A percentile compares a stretch with the other conserved stretches of the same genome.
phyloP scores from a whole-genome alignment of 116 monocot genomes.

The Posidonia oceanica region DNA sequence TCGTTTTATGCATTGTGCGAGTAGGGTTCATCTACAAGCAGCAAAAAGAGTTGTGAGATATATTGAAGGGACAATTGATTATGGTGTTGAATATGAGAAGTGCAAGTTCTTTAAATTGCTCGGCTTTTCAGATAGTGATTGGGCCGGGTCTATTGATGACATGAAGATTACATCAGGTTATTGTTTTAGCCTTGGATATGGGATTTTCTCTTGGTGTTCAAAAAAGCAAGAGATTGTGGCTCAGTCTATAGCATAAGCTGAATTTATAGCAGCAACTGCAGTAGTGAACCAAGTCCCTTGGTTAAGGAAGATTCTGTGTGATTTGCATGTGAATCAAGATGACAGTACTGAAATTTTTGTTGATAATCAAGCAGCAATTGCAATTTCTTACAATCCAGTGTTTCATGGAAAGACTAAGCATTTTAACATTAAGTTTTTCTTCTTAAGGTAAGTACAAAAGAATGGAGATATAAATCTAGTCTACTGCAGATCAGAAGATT shows the following conservation, averaged over 20 bases:
- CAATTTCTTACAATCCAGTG: no score
- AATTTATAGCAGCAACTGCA: no score
- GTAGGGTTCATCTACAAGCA: not conserved
- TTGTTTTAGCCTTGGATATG: not conserved
- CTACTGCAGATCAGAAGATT: no score
- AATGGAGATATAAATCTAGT: no score
- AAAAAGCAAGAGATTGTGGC: conserved; percentile 7
- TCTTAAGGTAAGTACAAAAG: no score
- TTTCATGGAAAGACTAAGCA: no score
- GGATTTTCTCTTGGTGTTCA: not conserved
- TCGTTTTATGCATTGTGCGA: not conserved
- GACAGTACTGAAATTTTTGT: no score
- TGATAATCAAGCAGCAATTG: no score
- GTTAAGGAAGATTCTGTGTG: no score
- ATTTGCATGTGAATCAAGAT: no score
- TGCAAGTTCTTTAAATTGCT: not conserved
- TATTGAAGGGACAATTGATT: not conserved
- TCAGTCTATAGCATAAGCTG: not conserved
- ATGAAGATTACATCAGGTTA: conserved; percentile 1
- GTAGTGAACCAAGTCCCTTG: no score
- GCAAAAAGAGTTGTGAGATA: conserved; percentile 1
- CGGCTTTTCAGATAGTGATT: not conserved
- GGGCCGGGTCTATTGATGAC: not conserved
- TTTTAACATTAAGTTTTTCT: no score
- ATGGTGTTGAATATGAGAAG: not conserved